Percentiles rank a stretch among this genome's conserved stretches.
phyloP scores from a whole-genome alignment of 371 early-diverging fungal genomes.

The Fennellomyces sp. region DNA sequence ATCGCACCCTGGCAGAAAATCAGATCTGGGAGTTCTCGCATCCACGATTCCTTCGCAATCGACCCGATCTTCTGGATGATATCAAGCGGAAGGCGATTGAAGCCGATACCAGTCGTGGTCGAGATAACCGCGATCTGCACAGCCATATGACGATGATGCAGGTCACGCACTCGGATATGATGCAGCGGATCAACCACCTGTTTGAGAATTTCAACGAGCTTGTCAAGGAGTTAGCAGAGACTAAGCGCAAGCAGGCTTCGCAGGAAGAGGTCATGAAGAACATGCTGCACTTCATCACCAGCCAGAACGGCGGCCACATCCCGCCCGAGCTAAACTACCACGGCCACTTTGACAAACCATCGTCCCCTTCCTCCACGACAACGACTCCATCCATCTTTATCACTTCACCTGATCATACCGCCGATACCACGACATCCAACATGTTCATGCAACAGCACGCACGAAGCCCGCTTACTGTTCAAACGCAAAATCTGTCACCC shows the following conservation, averaged over 20 bases:
- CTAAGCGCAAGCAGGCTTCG: constrained; percentile 63
- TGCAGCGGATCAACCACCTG: constrained; percentile 70
- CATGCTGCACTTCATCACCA: constrained; percentile 60
- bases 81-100: constrained; percentile 90
- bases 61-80: constrained; percentile 80
- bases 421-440: background rate
- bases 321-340: constrained; percentile 8
- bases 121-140: constrained; percentile 76
- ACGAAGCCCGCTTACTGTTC: constrained; percentile 16
- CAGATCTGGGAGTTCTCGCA: constrained; percentile 95
- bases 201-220: constrained; percentile 74
- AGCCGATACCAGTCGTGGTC: constrained; percentile 63
- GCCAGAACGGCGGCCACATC: constrained; percentile 41
- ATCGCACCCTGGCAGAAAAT: constrained; percentile 80
- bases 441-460: background rate
- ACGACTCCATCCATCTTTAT: constrained; percentile 65
- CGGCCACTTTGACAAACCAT: constrained; percentile 29
- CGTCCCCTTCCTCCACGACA: constrained; percentile 18
- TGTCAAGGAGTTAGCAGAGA: constrained; percentile 72
- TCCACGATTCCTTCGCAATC: constrained; percentile 78
- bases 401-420: constrained; percentile 51
- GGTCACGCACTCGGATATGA: constrained; percentile 74
- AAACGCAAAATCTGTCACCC: constrained; percentile 20
- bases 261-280: constrained; percentile 64
- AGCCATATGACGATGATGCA: constrained; percentile 78